Evolutionary conservation across 2,329 filamentous ascomycete genomes (phyloP).

Genomic region (Verticillium tricorpus): DNA sequence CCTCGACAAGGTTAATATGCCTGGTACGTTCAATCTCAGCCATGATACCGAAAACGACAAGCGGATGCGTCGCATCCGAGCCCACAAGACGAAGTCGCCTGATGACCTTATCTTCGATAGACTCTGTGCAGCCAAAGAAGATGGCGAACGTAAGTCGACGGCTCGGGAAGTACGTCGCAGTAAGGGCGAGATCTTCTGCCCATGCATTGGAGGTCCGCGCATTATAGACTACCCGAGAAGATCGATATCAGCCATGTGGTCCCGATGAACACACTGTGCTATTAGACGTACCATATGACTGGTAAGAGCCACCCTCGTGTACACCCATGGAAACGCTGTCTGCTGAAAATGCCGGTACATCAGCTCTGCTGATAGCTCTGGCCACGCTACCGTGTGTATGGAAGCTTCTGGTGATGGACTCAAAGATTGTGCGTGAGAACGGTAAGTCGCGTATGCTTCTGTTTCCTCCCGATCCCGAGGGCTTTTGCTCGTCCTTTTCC

Average conservation of each 20-base stretch:
- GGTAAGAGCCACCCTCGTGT: not conserved
- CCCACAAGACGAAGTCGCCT: constrained; percentile 6
- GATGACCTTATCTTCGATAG: constrained; percentile 12
- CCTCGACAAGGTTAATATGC: constrained; percentile 15
- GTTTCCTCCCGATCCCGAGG: not conserved
- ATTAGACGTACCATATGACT: not conserved
- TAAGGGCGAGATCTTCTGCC: constrained; percentile 19
- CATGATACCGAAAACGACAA: constrained; percentile 23
- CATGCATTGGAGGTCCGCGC: constrained; percentile 20
- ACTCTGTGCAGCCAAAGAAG: constrained; percentile 16
- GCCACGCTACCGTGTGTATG: constrained; percentile 1
- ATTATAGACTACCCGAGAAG: constrained; percentile 17
- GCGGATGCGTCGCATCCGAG: constrained; percentile 16
- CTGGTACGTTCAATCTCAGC: constrained; percentile 22
- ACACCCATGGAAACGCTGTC: not conserved
- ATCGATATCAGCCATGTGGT: not conserved
- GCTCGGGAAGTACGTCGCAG: constrained; percentile 19
- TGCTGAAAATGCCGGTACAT: not conserved
- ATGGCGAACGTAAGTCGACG: constrained; percentile 16
- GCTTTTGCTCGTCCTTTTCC: not conserved
- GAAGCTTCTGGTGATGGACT: not conserved
- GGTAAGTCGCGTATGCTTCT: not conserved
- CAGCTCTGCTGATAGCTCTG: constrained; percentile 2
- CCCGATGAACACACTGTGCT: too few species aligned
- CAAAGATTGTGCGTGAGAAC: not conserved